These are phyloP conservation scores for Lophiotrema nucula DNA, from an alignment of 495 filamentous ascomycete genomes.

Conservation along the genomic window DNA sequence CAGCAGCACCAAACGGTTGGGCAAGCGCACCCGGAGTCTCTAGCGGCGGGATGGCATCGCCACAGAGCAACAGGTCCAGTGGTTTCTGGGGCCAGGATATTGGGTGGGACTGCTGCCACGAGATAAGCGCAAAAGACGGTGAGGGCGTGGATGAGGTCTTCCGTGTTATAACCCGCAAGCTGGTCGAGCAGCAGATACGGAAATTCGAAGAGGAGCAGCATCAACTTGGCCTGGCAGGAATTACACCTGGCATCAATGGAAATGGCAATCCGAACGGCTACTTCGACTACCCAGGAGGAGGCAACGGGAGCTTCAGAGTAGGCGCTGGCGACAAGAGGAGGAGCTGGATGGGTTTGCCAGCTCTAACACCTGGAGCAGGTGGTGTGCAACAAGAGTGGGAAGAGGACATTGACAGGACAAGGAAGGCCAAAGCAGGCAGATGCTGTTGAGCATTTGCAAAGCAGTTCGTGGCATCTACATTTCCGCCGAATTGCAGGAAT, in stretches of 20 bases:
- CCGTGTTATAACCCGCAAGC: conserved; percentile 85
- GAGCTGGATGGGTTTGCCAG: conserved; percentile 62
- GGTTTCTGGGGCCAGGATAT: conserved; percentile 91
- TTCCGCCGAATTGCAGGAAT: too few species aligned
- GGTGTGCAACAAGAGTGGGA: conserved; percentile 40
- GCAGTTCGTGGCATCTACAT: too few species aligned
- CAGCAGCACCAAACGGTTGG: conserved; percentile 8
- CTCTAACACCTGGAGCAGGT: conserved; percentile 47
- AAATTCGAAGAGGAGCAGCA: conserved; percentile 57
- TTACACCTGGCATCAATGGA: conserved; percentile 42
- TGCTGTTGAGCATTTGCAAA: conserved; percentile 55
- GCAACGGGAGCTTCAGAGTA: conserved; percentile 59
- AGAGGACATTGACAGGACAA: conserved; percentile 36
- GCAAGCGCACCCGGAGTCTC: conserved; percentile 5
- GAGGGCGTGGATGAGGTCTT: conserved; percentile 98
- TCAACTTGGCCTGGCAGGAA: conserved; percentile 21
- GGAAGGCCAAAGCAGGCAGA: conserved; percentile 43
- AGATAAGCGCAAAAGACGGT: conserved; percentile 90
- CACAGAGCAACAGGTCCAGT: conserved; percentile 73
- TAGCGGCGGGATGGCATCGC: conserved; percentile 46
- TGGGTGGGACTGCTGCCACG: conserved; percentile 95
- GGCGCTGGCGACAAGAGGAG: conserved; percentile 56
- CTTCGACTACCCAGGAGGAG: conserved; percentile 37
- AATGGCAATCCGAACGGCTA: conserved; percentile 38
- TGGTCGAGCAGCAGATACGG: conserved; percentile 85